Evolutionary conservation across 2,329 filamentous ascomycete species (phyloP), one percentile per base, ranked within the genome.

Genomic region (Talaromyces sp.): DNA sequence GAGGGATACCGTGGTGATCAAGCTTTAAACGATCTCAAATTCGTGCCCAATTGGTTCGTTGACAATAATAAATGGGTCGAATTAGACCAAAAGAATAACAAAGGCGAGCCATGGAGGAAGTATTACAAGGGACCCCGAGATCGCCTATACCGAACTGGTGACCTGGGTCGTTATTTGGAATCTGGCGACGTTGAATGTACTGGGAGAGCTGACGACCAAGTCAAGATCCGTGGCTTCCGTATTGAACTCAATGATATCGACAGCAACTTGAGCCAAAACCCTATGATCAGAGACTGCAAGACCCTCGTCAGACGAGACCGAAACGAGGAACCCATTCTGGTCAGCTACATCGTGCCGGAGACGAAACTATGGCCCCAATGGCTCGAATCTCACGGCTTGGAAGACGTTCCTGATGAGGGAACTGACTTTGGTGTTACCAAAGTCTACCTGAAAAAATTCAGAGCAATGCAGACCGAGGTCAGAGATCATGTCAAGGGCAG

Each of bases 181-280:
- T 84, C 87, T 52, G 92, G 91, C 41, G 88, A 89, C 69, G 89
- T 92, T 11, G 90, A 90, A 72, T 91, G 88, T 73, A 89, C 90
- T 10, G 94, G 94, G 25, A 85, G 95, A 66, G 88, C 88, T 27
- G 94, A 98, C 73, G 86, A 90, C 70, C 94, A 98, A 75, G 91
- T 97, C 81, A 99, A 98, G 83, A 94, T 98, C 69, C 90, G 95
- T 67, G 94, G 94, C 1, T 98, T 97, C 84, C 86, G 94, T 67
- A 96, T 99, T 70, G 95, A 99, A 79, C 87, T 98, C 54, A 90
- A 90, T 68, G 95, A 98, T 70, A 97, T 98, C 70, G 93, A 98
- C 77, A 90, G 84, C 49, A 89, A 96, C 75, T 81, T 97, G 56
- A 90, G 87, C 62, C 85, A 88, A 52, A 87, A 91, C 78, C 87